phyloP scores from a whole-genome alignment of 768 basidiomycete species.

The Macrocybe gigantea region DNA sequence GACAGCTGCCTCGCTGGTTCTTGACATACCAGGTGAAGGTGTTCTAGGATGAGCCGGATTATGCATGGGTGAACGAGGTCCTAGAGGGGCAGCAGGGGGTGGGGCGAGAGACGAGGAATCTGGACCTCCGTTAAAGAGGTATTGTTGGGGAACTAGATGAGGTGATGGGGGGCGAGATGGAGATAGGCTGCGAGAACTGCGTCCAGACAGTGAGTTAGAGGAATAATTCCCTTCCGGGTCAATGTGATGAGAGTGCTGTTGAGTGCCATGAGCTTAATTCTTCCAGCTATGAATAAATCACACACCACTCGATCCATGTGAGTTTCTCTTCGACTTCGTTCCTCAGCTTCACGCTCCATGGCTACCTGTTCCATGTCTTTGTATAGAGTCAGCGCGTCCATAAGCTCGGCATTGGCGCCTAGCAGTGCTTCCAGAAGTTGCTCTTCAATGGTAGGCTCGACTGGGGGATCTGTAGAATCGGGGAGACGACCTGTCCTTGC shows the following conservation, averaged over 20 bases:
- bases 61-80: slow-evolving; percentile 61
- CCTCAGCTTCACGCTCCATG: slow-evolving; percentile 56
- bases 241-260: slow-evolving; percentile 24
- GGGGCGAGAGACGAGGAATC: slow-evolving; percentile 39
- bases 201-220: slow-evolving; percentile 7
- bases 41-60: slow-evolving; percentile 48
- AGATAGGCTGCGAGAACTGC: slow-evolving; percentile 39
- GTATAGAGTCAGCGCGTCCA: slow-evolving; percentile 65
- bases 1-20: no score
- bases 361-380: slow-evolving; percentile 74
- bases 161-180: slow-evolving; percentile 30
- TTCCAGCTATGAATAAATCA: slow-evolving; percentile 3
- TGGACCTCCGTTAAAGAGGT: slow-evolving; percentile 15
- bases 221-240: no score
- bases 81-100: slow-evolving; percentile 63
- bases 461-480: slow-evolving; percentile 19
- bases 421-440: slow-evolving; percentile 68
- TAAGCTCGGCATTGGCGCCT: slow-evolving; percentile 64
- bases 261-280: slow-evolving; percentile 1
- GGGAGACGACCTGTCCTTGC: slow-evolving; percentile 9
- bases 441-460: slow-evolving; percentile 64
- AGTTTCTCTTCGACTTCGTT: slow-evolving; percentile 64
- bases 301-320: slow-evolving; percentile 64
- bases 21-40: slow-evolving; percentile 57
- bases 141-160: slow-evolving; percentile 17